A percentile compares a stretch with the other conserved stretches of the same genome.
These are phyloP conservation scores for Sphaerulina vaccinii DNA, from an alignment of 2,329 filamentous ascomycete genomes.

Conservation along the genomic window DNA sequence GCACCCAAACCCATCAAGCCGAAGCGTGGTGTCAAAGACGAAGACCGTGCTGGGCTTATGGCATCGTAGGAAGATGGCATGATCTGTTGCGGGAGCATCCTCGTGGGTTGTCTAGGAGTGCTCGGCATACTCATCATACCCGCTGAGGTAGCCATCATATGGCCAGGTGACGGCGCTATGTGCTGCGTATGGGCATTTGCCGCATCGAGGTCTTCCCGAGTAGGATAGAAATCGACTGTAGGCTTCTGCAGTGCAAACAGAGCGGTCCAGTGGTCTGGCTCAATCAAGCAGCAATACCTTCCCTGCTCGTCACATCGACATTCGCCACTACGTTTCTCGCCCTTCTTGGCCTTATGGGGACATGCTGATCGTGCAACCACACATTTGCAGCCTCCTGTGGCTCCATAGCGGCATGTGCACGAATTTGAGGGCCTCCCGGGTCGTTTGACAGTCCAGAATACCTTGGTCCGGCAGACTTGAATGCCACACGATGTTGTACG, in stretches of 20 bases:
- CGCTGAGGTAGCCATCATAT: conserved; percentile 20
- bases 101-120: conserved; percentile 16
- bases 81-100: conserved; percentile 15
- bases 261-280: conserved; percentile 35
- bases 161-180: conserved; percentile 22
- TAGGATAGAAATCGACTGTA: conserved; percentile 32
- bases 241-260: conserved; percentile 34
- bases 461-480: conserved; percentile 36
- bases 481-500: conserved; percentile 38
- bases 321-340: conserved; percentile 36
- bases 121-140: conserved; percentile 18
- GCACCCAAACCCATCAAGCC: conserved; percentile 36
- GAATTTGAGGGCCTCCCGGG: conserved; percentile 37
- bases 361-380: conserved; percentile 35
- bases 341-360: conserved; percentile 38
- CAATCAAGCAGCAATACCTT: conserved; percentile 36
- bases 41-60: conserved; percentile 19
- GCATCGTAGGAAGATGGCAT: conserved; percentile 19
- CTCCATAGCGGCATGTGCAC: conserved; percentile 36
- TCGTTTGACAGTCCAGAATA: conserved; percentile 40
- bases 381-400: conserved; percentile 37
- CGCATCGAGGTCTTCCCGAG: conserved; percentile 30
- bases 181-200: conserved; percentile 11
- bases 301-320: conserved; percentile 39
- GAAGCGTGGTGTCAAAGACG: conserved; percentile 30